Base-by-base conservation (phyloP, 495 filamentous ascomycete species). In the Staphylotrichum longicolle region DNA sequence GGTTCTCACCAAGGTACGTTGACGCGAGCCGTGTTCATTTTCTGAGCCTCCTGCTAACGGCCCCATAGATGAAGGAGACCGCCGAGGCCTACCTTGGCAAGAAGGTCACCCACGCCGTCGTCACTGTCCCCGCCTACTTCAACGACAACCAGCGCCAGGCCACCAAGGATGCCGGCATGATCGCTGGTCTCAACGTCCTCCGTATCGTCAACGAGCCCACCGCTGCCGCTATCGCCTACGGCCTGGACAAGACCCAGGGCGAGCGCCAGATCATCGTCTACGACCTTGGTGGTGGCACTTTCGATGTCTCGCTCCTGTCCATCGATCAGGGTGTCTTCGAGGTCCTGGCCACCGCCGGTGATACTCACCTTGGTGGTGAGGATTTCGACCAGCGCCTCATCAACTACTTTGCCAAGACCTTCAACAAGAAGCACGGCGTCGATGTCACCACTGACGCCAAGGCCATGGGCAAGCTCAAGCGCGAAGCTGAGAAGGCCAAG, bases 391-490 rank as follows among this genome's bases (percentile, higher is more conserved):
- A 98, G 82, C 88, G 93, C 76, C 85, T 97, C 77, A 95, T 99
- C 83, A 91, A 91, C 80, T 85, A 96, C 86, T 91, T 97, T 75
- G 86, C 89, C 80, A 98, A 98, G 90, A 85, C 86, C 68, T 99
- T 96, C 86, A 98, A 98, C 88, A 97, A 98, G 88, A 94, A 97
- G 86, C 85, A 98, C 83, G 77, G 81, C 65, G 89, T 91, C 63
- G 90, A 98, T 71, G 87, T 99, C 72, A 87, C 87, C 81, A 96
- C 93, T 83, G 92, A 98, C 68, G 79, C 88, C 58, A 98, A 98
- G 91, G 88, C 94, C 58, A 98, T 99, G 94, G 93, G 94, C 80
- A 98, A 98, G 80, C 86, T 99, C 66, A 98, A 98, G 91, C 94
- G 95, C 68, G 95, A 98, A 78, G 94, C 96, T 70, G 94, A 99